Evolutionary conservation across 768 basidiomycete species (phyloP).

Genomic region (Lactarius psammicola): DNA sequence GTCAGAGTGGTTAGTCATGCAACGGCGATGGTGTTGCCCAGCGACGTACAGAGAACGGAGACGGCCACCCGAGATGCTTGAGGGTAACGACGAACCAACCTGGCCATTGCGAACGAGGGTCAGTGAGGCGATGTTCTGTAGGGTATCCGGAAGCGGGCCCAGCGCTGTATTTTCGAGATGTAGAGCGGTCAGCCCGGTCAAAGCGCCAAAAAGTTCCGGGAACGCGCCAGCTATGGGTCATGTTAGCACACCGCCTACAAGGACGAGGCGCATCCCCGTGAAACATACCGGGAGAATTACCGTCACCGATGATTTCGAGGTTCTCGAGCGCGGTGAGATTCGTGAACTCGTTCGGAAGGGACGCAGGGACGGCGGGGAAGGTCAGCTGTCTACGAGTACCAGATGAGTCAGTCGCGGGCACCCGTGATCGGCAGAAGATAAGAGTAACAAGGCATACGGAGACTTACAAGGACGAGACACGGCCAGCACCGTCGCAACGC

Average conservation of each 20-base stretch:
- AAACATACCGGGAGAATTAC: constrained; percentile 42
- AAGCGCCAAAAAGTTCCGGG: constrained; percentile 40
- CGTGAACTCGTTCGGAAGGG: constrained; percentile 44
- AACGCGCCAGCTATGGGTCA: constrained; percentile 41
- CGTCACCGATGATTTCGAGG: constrained; percentile 43
- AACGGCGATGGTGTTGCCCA: background rate
- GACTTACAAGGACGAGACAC: constrained; percentile 44
- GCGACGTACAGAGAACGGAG: constrained; percentile 43
- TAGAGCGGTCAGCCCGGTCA: constrained; percentile 41
- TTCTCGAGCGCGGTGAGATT: constrained; percentile 40
- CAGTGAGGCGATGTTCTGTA: constrained; percentile 39
- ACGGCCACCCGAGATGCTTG: constrained; percentile 35
- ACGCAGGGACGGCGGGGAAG: constrained; percentile 48
- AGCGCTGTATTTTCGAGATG: constrained; percentile 44
- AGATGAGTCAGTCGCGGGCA: constrained; percentile 16
- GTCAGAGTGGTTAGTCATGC: background rate
- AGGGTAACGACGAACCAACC: constrained; percentile 42
- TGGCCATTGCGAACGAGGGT: constrained; percentile 43
- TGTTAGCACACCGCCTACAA: constrained; percentile 8
- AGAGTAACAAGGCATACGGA: constrained; percentile 4
- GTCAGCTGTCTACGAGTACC: constrained; percentile 37
- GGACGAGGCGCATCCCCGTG: background rate
- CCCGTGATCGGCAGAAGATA: too few species aligned
- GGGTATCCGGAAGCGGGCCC: constrained; percentile 37
- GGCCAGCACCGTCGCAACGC: constrained; percentile 42